These are phyloP conservation scores for Pleurotus citrinopileatus DNA, from an alignment of 768 basidiomycete genomes.

Conservation along the genomic window DNA sequence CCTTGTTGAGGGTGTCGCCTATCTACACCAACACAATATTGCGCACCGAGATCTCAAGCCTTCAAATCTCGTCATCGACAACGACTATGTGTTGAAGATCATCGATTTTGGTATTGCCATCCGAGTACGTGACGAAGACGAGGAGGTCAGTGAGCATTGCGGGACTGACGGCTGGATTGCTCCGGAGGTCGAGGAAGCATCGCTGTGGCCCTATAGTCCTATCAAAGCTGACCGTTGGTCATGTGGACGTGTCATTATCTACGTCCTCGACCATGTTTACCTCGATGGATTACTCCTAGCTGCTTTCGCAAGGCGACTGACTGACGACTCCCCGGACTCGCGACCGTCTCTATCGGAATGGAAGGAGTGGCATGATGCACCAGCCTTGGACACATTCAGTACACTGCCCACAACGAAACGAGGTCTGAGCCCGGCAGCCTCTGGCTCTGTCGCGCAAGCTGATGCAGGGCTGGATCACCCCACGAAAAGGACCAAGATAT, in stretches of 20 bases:
- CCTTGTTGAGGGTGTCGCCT: constrained; percentile 25
- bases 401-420: too few relatives aligned
- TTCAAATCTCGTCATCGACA: constrained; percentile 70
- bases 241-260: constrained; percentile 10
- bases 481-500: too few relatives aligned
- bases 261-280: not conserved
- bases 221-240: constrained; percentile 13
- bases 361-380: too few relatives aligned
- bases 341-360: constrained; percentile 7
- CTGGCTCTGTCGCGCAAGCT: too few relatives aligned
- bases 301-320: constrained; percentile 3
- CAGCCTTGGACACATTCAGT: too few relatives aligned
- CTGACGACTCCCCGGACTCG: not conserved
- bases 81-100: constrained; percentile 76
- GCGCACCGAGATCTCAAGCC: constrained; percentile 86
- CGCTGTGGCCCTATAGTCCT: constrained; percentile 6
- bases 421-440: too few relatives aligned
- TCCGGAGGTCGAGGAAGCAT: constrained; percentile 9
- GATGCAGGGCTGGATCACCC: too few relatives aligned
- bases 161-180: constrained; percentile 11
- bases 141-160: constrained; percentile 1
- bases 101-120: constrained; percentile 12
- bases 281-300: not conserved
- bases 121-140: constrained; percentile 8
- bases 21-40: constrained; percentile 74